phyloP scores from a whole-genome alignment of 2,329 filamentous ascomycete species.

The Colletotrichum sp. region DNA sequence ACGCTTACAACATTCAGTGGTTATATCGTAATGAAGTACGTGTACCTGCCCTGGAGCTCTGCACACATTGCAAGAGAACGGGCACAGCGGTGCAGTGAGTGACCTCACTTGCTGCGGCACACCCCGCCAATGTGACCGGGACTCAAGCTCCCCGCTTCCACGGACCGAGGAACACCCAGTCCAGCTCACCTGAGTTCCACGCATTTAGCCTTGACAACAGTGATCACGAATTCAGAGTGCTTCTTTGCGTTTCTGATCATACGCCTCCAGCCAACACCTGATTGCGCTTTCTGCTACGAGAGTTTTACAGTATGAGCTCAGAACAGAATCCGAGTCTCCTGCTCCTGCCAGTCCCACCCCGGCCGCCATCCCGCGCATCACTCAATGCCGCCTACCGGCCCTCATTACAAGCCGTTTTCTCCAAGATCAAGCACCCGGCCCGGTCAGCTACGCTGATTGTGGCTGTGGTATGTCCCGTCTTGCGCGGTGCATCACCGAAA shows the following conservation, averaged over 20 bases:
- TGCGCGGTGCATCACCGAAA: slow-evolving; percentile 54
- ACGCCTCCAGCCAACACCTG: neutral
- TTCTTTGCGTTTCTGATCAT: neutral
- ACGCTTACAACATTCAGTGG: neutral
- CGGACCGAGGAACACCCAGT: neutral
- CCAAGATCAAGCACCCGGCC: slow-evolving; percentile 46
- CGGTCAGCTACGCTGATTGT: slow-evolving; percentile 48
- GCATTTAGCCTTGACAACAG: neutral
- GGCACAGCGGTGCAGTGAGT: neutral
- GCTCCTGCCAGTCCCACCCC: slow-evolving; percentile 68
- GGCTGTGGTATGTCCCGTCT: slow-evolving; percentile 68
- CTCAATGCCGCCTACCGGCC: slow-evolving; percentile 66
- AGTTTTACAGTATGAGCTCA: neutral
- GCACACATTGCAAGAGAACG: neutral
- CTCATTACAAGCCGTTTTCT: slow-evolving; percentile 60
- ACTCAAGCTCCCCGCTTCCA: neutral
- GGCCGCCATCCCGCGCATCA: slow-evolving; percentile 53
- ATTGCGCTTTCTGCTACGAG: neutral
- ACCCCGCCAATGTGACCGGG: neutral
- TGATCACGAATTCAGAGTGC: neutral
- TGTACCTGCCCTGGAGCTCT: neutral
- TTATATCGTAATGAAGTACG: too few species aligned
- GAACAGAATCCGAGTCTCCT: slow-evolving; percentile 55
- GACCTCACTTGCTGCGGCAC: neutral
- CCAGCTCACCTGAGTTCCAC: neutral